These are phyloP conservation scores for Prinsepia uniflora DNA, from an alignment of 306 rosid species.

Conservation along the genomic window DNA sequence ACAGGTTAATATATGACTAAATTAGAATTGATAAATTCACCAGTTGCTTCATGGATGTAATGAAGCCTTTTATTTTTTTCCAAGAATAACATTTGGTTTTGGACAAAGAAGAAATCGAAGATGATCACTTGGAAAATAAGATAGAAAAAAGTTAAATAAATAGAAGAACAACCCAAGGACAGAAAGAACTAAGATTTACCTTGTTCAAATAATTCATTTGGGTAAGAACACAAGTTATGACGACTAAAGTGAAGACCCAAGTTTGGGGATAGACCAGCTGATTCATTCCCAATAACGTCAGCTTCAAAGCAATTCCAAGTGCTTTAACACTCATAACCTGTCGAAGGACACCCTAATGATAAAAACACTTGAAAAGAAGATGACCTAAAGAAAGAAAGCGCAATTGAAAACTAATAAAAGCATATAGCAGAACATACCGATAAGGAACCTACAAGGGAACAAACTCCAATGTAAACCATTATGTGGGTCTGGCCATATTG, in stretches of 20 bases:
- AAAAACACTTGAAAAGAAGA: conserved; percentile 23
- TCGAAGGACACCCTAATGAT: conserved; percentile 30
- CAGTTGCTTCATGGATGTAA: not conserved
- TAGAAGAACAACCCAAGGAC: not conserved
- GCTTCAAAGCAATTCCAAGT: conserved; percentile 93
- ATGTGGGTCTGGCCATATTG: conserved; percentile 96
- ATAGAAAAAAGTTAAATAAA: not conserved
- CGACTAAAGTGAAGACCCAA: conserved; percentile 84
- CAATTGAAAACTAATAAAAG: conserved; percentile 11
- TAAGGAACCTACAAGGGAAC: conserved; percentile 97
- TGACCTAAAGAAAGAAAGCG: conserved; percentile 19
- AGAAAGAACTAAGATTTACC: conserved; percentile 37
- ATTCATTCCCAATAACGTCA: conserved; percentile 89
- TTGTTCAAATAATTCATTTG: conserved; percentile 99
- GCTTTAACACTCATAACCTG: conserved; percentile 99
- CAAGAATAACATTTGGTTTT: not conserved
- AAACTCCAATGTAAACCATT: conserved; percentile 96
- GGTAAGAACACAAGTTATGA: conserved; percentile 79
- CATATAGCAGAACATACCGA: conserved; percentile 59
- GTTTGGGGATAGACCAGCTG: conserved; percentile 92
- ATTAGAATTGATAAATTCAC: not conserved
- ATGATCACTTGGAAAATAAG: conserved; percentile 2
- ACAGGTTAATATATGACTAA: not conserved
- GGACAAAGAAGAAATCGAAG: not conserved
- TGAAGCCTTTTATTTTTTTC: not conserved